Percentiles rank a stretch among this genome's conserved stretches.
Conservation (phyloP, 352 stramenopile species). For the Phytopythium kandeliae region DNA sequence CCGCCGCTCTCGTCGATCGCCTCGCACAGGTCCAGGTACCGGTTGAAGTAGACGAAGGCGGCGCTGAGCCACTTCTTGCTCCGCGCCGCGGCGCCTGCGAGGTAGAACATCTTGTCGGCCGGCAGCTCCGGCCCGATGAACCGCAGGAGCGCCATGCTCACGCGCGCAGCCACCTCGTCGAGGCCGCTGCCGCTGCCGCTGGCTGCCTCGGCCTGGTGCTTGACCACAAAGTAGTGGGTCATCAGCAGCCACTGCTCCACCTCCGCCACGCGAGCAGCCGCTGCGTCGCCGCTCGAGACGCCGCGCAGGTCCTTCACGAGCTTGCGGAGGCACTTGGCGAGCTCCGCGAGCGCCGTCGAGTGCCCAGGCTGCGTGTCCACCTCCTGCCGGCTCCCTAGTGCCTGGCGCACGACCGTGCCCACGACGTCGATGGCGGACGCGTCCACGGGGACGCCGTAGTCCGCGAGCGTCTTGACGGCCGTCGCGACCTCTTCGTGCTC, state of each 20-base stretch:
- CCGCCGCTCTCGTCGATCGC: constrained; percentile 84
- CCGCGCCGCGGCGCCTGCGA: constrained; percentile 72
- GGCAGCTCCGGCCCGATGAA: constrained; percentile 84
- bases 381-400: constrained; percentile 33
- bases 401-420: constrained; percentile 52
- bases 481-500: constrained; percentile 71
- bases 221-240: constrained; percentile 74
- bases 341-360: constrained; percentile 39
- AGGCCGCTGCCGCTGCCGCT: constrained; percentile 27
- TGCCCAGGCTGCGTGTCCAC: constrained; percentile 40
- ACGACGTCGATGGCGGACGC: constrained; percentile 42
- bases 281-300: constrained; percentile 40
- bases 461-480: constrained; percentile 65
- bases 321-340: constrained; percentile 66
- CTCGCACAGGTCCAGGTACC: constrained; percentile 93
- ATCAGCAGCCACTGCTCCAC: constrained; percentile 78
- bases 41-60: constrained; percentile 94
- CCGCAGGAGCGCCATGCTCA: constrained; percentile 85
- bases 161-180: constrained; percentile 67
- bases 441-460: constrained; percentile 79
- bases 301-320: constrained; percentile 66
- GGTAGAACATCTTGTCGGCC: constrained; percentile 94
- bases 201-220: constrained; percentile 51
- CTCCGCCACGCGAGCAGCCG: constrained; percentile 42
- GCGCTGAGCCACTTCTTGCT: constrained; percentile 89